These are phyloP conservation scores for Aspergillus tanneri DNA, from an alignment of 2,329 filamentous ascomycete genomes.

Conservation along the genomic window DNA sequence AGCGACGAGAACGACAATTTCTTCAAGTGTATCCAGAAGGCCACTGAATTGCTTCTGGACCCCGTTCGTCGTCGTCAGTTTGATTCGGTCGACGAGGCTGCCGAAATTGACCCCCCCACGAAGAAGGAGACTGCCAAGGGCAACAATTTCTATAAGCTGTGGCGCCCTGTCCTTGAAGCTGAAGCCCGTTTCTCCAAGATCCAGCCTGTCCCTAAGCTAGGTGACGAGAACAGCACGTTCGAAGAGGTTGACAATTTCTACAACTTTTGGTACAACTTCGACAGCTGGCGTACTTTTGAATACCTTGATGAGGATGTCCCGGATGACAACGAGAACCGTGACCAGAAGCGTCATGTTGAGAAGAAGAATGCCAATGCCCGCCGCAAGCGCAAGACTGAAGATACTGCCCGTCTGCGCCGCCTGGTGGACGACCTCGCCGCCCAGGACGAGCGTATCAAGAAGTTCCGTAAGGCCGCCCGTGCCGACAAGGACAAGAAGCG, in stretches of 20 bases:
- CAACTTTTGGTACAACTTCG: constrained; percentile 99
- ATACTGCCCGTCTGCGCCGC: constrained; percentile 85
- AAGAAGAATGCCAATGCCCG: constrained; percentile 97
- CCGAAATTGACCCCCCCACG: constrained; percentile 84
- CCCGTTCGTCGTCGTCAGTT: constrained; percentile 90
- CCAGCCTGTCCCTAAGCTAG: constrained; percentile 84
- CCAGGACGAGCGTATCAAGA: constrained; percentile 93
- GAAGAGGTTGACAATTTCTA: constrained; percentile 94
- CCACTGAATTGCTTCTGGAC: constrained; percentile 88
- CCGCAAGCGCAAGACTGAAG: constrained; percentile 99
- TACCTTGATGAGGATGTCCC: constrained; percentile 99
- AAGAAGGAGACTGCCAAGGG: constrained; percentile 87
- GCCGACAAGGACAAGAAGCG: constrained; percentile 96
- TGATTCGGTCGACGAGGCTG: constrained; percentile 92
- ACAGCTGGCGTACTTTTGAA: constrained; percentile 96
- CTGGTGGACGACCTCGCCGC: constrained; percentile 83
- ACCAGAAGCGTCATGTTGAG: constrained; percentile 97
- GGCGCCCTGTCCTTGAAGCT: constrained; percentile 83
- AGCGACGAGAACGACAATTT: constrained; percentile 89
- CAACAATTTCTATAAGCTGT: constrained; percentile 96
- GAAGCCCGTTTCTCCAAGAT: constrained; percentile 90
- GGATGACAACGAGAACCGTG: constrained; percentile 97
- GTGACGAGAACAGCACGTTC: constrained; percentile 77
- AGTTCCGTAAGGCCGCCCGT: constrained; percentile 87
- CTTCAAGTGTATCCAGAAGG: constrained; percentile 99